phyloP scores from a whole-genome alignment of 352 stramenopile genomes.

The Globisporangium cederbergense region DNA sequence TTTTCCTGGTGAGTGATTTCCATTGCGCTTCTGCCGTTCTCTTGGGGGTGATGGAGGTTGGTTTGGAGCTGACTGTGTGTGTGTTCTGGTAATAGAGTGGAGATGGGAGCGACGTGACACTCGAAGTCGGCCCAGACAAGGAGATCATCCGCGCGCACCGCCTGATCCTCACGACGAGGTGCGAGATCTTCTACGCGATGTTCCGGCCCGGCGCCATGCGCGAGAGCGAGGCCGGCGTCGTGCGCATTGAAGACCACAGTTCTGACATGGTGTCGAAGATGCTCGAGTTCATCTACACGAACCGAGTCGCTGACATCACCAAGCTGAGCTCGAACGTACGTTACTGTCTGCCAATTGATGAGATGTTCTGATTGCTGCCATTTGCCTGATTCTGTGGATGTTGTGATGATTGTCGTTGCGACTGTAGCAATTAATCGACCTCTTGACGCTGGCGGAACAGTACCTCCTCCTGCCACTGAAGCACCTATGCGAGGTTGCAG shows the following conservation, averaged over 20 bases:
- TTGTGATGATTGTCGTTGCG: conserved; percentile 6
- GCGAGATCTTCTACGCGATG: conserved; percentile 90
- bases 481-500: conserved; percentile 72
- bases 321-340: conserved; percentile 73
- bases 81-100: conserved; percentile 33
- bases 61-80: background rate
- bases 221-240: conserved; percentile 77
- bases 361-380: background rate
- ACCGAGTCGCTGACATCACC: conserved; percentile 74
- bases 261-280: conserved; percentile 87
- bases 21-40: background rate
- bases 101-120: conserved; percentile 60
- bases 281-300: conserved; percentile 93
- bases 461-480: conserved; percentile 77
- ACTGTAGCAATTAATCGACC: conserved; percentile 79
- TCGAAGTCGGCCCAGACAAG: conserved; percentile 66
- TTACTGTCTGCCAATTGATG: conserved; percentile 1
- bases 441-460: conserved; percentile 78
- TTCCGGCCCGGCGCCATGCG: conserved; percentile 82
- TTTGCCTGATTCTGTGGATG: background rate
- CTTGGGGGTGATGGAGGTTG: background rate
- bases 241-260: conserved; percentile 79
- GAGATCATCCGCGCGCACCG: conserved; percentile 65
- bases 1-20: conserved; percentile 44
- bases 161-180: conserved; percentile 76